Conservation (phyloP, 129 eudicot genomes). For the Chrysanthemum lavandulifolium region DNA sequence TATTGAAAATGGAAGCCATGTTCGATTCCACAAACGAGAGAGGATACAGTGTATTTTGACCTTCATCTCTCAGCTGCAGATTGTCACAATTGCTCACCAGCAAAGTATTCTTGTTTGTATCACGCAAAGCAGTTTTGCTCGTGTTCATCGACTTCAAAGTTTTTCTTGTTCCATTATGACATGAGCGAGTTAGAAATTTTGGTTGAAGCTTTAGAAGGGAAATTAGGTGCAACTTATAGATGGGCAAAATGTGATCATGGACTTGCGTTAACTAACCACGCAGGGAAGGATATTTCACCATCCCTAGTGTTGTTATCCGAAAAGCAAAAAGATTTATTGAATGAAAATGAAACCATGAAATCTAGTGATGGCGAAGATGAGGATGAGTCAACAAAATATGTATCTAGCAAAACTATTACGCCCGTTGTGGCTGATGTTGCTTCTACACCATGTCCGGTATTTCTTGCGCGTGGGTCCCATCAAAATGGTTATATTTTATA, state of each 20-base stretch:
- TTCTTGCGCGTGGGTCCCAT: too few species aligned
- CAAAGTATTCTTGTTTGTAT: constrained; percentile 79
- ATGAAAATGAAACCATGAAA: constrained; percentile 41
- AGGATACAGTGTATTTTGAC: constrained; percentile 86
- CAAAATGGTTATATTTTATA: constrained; percentile 1
- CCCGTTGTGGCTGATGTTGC: background rate
- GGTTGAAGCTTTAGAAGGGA: constrained; percentile 97
- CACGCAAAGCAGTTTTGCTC: constrained; percentile 82
- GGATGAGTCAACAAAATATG: constrained; percentile 11
- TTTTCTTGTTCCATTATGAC: constrained; percentile 80
- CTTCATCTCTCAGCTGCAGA: constrained; percentile 89
- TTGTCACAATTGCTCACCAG: constrained; percentile 83
- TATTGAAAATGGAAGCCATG: constrained; percentile 78
- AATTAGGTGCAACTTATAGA: constrained; percentile 81
- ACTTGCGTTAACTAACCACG: constrained; percentile 51
- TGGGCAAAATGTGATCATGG: constrained; percentile 98
- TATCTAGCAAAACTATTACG: constrained; percentile 13
- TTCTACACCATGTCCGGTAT: background rate
- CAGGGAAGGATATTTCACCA: constrained; percentile 44
- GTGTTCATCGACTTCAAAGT: constrained; percentile 76
- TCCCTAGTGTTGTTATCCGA: constrained; percentile 19
- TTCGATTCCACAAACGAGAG: constrained; percentile 84
- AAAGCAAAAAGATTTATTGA: constrained; percentile 30
- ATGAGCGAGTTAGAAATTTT: constrained; percentile 61
- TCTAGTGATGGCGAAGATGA: constrained; percentile 82